phyloP scores from a whole-genome alignment of 2,329 filamentous ascomycete genomes.

The Xylaria sp. region DNA sequence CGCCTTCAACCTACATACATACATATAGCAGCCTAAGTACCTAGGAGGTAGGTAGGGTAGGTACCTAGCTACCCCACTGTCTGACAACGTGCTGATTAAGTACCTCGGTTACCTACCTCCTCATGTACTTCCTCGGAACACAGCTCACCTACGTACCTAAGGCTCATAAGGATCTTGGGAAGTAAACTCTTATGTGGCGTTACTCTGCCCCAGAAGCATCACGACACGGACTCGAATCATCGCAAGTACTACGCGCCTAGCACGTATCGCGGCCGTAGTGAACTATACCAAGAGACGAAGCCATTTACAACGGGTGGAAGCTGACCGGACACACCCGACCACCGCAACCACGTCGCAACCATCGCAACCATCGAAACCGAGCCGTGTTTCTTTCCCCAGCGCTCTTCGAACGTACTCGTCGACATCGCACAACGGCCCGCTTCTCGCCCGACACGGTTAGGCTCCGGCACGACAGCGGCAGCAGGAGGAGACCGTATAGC shows the following conservation, averaged over 20 bases:
- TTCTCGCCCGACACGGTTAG: background rate
- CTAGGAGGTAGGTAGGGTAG: too few relatives aligned
- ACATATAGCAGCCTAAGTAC: too few relatives aligned
- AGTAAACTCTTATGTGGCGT: too few relatives aligned
- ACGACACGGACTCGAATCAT: too few relatives aligned
- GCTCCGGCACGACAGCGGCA: background rate
- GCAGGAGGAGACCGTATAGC: background rate
- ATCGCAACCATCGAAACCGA: background rate
- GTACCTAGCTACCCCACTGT: too few relatives aligned
- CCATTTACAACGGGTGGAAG: background rate
- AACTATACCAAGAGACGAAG: background rate
- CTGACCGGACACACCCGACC: background rate
- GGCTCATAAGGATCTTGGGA: too few relatives aligned
- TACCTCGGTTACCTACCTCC: too few relatives aligned
- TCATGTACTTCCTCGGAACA: too few relatives aligned
- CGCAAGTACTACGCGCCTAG: background rate
- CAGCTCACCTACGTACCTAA: too few relatives aligned
- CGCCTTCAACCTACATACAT: too few relatives aligned
- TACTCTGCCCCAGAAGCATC: too few relatives aligned
- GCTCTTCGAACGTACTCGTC: background rate
- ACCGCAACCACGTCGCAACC: conserved; percentile 40
- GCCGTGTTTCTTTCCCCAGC: background rate
- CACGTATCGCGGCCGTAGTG: background rate
- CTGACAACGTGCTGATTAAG: too few relatives aligned
- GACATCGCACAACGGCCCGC: conserved; percentile 45